Evolutionary conservation across 306 rosid genomes (phyloP).

Genomic region (Fragaria nilgerrensis): DNA sequence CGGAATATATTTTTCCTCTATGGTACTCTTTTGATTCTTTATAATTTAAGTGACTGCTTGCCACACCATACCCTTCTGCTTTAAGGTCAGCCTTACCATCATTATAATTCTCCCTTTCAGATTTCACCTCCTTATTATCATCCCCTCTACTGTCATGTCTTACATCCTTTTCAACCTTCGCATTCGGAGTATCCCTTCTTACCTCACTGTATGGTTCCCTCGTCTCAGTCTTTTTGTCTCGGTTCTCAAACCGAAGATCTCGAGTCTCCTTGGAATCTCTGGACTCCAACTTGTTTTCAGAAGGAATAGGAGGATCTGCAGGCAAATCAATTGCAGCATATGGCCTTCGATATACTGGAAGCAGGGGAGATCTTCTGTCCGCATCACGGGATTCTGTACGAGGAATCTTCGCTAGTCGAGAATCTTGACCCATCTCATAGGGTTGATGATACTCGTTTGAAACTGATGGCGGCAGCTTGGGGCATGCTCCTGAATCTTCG

Average conservation of each 20-base stretch:
- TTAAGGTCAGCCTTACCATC: constrained; percentile 60
- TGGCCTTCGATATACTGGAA: constrained; percentile 52
- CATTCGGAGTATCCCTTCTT: constrained; percentile 64
- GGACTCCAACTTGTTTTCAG: constrained; percentile 59
- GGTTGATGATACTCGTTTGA: constrained; percentile 61
- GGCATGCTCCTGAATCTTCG: constrained; percentile 58
- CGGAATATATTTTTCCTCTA: constrained; percentile 66
- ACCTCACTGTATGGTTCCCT: constrained; percentile 59
- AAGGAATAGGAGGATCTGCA: constrained; percentile 44
- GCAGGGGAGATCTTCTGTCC: constrained; percentile 78
- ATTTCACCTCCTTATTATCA: constrained; percentile 60
- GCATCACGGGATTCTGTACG: constrained; percentile 71
- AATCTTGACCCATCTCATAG: constrained; percentile 61
- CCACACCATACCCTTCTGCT: constrained; percentile 46
- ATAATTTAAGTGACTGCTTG: constrained; percentile 59
- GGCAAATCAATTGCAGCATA: constrained; percentile 60
- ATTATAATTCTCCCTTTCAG: constrained; percentile 60
- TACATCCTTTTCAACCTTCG: constrained; percentile 70
- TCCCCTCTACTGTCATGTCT: constrained; percentile 60
- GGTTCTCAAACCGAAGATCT: constrained; percentile 72
- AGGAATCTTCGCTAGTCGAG: constrained; percentile 51
- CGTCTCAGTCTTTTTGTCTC: constrained; percentile 59
- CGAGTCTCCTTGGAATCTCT: constrained; percentile 63
- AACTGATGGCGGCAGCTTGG: constrained; percentile 55
- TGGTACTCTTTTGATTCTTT: constrained; percentile 79